Percentiles rank a stretch among this genome's conserved stretches.
These are phyloP conservation scores for Leccinum truebloodii DNA, from an alignment of 768 basidiomycete genomes.

Conservation along the genomic window DNA sequence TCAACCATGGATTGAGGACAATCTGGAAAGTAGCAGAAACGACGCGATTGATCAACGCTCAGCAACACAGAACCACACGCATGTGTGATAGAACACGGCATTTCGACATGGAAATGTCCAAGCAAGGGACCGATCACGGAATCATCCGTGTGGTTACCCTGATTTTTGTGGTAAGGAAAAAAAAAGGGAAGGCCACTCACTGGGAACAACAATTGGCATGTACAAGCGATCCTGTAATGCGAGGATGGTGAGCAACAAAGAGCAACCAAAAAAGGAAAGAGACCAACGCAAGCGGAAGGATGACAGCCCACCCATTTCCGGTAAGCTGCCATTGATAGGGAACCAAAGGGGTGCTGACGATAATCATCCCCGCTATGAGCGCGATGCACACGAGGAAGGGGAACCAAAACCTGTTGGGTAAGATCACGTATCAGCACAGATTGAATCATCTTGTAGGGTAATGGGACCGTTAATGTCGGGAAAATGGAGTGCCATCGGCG, in stretches of 20 bases:
- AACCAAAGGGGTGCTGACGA: constrained; percentile 54
- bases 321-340: constrained; percentile 67
- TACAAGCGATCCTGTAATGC: constrained; percentile 51
- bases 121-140: constrained; percentile 15
- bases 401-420: constrained; percentile 33
- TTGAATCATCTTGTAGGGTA: constrained; percentile 4
- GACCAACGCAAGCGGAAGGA: constrained; percentile 71
- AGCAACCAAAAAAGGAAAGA: background rate
- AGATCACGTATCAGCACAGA: constrained; percentile 18
- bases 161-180: constrained; percentile 1
- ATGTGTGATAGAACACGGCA: constrained; percentile 5
- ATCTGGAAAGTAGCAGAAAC: constrained; percentile 43
- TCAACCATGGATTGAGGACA: constrained; percentile 85
- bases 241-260: constrained; percentile 4
- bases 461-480: background rate
- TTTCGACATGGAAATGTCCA: constrained; percentile 23
- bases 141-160: background rate
- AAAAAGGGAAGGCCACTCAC: constrained; percentile 42
- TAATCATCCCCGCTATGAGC: constrained; percentile 54
- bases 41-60: constrained; percentile 18
- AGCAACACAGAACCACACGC: background rate
- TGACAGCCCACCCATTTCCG: constrained; percentile 67
- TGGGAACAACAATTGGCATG: constrained; percentile 75
- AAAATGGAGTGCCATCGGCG: background rate
- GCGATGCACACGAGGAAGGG: constrained; percentile 53